A percentile compares a stretch with the other conserved stretches of the same genome.
phyloP scores from a whole-genome alignment of 805 yeast species.

The Candida berthetii region DNA sequence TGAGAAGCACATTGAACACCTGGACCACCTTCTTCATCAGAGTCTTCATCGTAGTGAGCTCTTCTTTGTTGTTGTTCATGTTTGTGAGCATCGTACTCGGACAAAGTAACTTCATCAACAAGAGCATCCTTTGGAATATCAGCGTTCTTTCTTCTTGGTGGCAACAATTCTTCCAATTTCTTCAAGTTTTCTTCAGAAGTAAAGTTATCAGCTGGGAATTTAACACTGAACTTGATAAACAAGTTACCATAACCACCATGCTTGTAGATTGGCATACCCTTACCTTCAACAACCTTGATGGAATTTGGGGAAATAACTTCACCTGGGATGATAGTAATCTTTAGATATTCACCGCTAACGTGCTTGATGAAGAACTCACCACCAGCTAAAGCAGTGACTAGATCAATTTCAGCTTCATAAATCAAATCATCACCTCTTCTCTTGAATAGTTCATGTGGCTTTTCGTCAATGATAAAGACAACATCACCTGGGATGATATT shows the following conservation, averaged over 20 bases:
- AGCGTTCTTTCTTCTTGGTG: constrained; percentile 52
- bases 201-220: constrained; percentile 78
- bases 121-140: constrained; percentile 64
- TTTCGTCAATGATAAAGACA: constrained; percentile 84
- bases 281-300: constrained; percentile 76
- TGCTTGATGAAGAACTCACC: constrained; percentile 87
- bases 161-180: constrained; percentile 69
- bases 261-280: constrained; percentile 97
- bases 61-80: constrained; percentile 37
- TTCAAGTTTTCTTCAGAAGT: constrained; percentile 70
- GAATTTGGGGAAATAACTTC: constrained; percentile 86
- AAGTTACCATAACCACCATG: constrained; percentile 86
- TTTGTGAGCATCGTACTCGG: constrained; percentile 60
- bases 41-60: constrained; percentile 44
- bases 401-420: constrained; percentile 82
- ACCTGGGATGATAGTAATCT: constrained; percentile 81
- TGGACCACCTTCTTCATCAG: constrained; percentile 51
- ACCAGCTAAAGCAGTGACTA: constrained; percentile 94
- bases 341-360: constrained; percentile 86
- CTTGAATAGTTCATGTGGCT: constrained; percentile 73
- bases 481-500: constrained; percentile 96
- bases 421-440: constrained; percentile 87
- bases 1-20: constrained; percentile 95
- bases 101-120: constrained; percentile 75
- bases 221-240: constrained; percentile 77